Evolutionary conservation across 371 early-diverging fungal species (phyloP).

Genomic region (Phascolomyces articulosus): DNA sequence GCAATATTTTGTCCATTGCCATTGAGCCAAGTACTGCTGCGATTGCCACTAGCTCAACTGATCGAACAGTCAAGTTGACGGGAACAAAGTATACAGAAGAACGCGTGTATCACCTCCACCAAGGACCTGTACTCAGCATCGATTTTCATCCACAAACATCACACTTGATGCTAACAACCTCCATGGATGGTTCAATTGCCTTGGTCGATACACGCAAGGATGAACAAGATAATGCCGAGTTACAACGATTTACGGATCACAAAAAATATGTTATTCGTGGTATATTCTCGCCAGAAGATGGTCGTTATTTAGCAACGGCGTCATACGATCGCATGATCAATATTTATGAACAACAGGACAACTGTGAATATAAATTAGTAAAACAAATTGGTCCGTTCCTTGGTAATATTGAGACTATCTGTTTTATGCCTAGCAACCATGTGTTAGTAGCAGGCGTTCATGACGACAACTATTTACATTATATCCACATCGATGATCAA

Average conservation of each 20-base stretch:
- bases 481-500: conserved; percentile 52
- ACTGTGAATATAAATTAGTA: conserved; percentile 20
- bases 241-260: conserved; percentile 69
- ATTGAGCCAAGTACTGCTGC: conserved; percentile 36
- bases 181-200: conserved; percentile 73
- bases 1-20: conserved; percentile 58
- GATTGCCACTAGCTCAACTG: conserved; percentile 63
- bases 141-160: conserved; percentile 66
- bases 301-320: conserved; percentile 62
- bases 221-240: conserved; percentile 27
- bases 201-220: conserved; percentile 61
- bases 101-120: conserved; percentile 54
- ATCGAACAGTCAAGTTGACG: conserved; percentile 65
- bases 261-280: conserved; percentile 71
- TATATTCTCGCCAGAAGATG: conserved; percentile 59
- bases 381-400: conserved; percentile 47
- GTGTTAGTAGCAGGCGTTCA: conserved; percentile 65
- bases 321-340: conserved; percentile 74
- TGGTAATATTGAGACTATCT: conserved; percentile 65
- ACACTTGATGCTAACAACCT: conserved; percentile 60
- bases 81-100: conserved; percentile 36
- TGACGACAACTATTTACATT: conserved; percentile 77
- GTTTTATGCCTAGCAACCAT: conserved; percentile 43
- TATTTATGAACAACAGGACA: conserved; percentile 44
- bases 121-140: conserved; percentile 65